Conservation (phyloP, 2,329 filamentous ascomycete species). For the Xylaria sp. region DNA sequence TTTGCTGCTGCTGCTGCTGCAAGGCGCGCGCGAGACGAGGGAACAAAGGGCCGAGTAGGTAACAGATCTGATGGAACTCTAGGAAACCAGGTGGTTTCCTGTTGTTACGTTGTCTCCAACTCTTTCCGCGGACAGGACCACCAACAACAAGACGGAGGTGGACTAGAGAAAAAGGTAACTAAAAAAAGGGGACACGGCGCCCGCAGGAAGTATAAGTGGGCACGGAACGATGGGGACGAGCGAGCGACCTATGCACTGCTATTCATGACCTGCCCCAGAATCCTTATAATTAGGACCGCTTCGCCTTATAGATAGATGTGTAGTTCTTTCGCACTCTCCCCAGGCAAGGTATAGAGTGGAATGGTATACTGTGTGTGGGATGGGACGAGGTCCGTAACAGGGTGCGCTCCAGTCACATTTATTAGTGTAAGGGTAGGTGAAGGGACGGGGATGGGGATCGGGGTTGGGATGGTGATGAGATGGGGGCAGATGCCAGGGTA, state of each 20-base stretch:
- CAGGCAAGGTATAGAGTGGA: not conserved
- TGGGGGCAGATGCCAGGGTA: constrained; percentile 24
- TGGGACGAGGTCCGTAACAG: constrained; percentile 7
- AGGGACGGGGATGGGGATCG: constrained; percentile 25
- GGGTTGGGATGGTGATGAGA: constrained; percentile 21
- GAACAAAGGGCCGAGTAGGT: constrained; percentile 47
- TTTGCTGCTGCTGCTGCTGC: constrained; percentile 7
- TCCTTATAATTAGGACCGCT: constrained; percentile 6
- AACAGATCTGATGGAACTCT: constrained; percentile 31
- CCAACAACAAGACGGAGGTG: constrained; percentile 24
- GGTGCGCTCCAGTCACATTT: constrained; percentile 1
- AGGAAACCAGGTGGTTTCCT: constrained; percentile 25
- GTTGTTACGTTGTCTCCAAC: constrained; percentile 30
- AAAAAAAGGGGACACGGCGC: constrained; percentile 34
- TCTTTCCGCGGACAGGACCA: constrained; percentile 9
- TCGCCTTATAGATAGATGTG: constrained; percentile 25
- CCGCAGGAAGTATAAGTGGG: constrained; percentile 36
- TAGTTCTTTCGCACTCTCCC: not conserved
- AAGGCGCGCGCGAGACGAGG: constrained; percentile 42
- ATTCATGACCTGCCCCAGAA: constrained; percentile 23
- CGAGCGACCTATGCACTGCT: constrained; percentile 35
- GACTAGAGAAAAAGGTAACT: constrained; percentile 17
- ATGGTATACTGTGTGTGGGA: constrained; percentile 1
- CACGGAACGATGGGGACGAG: constrained; percentile 31
- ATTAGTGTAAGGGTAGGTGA: not conserved